phyloP scores from a whole-genome alignment of 192 early-diverging fungal genomes.

The Paraglomus brasilianum region DNA sequence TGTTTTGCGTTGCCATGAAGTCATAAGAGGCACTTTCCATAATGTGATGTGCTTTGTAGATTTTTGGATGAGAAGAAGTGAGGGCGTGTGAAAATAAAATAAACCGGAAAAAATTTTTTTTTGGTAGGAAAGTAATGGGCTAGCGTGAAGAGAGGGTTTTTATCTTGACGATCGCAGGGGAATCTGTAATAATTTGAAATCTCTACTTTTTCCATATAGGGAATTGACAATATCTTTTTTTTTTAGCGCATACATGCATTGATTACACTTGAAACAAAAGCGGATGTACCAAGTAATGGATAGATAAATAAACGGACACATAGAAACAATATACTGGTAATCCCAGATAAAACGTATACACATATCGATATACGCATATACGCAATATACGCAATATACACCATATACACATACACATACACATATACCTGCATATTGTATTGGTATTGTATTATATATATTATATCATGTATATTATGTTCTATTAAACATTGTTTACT shows the following conservation, averaged over 20 bases:
- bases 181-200: conserved; percentile 4
- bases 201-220: conserved; percentile 12
- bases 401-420: too few relatives aligned
- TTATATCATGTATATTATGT: too few relatives aligned
- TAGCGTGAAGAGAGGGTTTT: not conserved
- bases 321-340: too few relatives aligned
- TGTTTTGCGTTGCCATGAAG: not conserved
- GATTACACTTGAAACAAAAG: not conserved
- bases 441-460: too few relatives aligned
- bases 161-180: not conserved
- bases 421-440: too few relatives aligned
- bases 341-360: too few relatives aligned
- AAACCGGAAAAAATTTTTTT: not conserved
- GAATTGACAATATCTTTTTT: conserved; percentile 8
- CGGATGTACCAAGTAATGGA: too few relatives aligned
- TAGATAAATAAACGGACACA: too few relatives aligned
- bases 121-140: not conserved
- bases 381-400: too few relatives aligned
- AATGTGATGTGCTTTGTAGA: not conserved
- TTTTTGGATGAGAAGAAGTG: not conserved
- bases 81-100: conserved; percentile 23
- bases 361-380: too few relatives aligned
- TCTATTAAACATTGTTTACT: too few relatives aligned
- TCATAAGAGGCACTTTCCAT: not conserved
- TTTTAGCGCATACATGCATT: conserved; percentile 14